A percentile compares a stretch with the other conserved stretches of the same genome.
These are phyloP conservation scores for Planoprotostelium fungivorum DNA, from an alignment of 78 protist species.

Conservation along the genomic window DNA sequence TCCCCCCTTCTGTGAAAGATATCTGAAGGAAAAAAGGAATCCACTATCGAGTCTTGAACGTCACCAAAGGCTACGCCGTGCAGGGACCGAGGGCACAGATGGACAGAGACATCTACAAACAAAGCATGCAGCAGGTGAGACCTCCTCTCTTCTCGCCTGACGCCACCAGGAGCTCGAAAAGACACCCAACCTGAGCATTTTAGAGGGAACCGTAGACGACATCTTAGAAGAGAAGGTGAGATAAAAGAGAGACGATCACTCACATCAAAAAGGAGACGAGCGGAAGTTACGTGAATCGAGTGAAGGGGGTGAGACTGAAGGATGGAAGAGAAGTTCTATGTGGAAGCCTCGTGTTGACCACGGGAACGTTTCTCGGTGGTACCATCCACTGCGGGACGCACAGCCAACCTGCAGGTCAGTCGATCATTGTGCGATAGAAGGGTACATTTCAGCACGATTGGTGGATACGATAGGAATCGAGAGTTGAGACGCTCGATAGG, in stretches of 20 bases:
- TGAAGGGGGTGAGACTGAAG: slow-evolving; percentile 30
- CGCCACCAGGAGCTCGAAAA: not conserved
- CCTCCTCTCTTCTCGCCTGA: not conserved
- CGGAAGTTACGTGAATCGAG: not conserved
- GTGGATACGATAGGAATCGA: too few relatives aligned
- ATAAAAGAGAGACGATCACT: too few relatives aligned
- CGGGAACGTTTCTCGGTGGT: slow-evolving; percentile 95
- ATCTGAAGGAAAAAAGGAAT: slow-evolving; percentile 12
- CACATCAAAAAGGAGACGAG: not conserved
- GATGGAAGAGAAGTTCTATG: slow-evolving; percentile 36
- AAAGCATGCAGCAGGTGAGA: slow-evolving; percentile 55
- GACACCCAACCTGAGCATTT: slow-evolving; percentile 32
- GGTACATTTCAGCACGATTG: not conserved
- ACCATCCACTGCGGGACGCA: slow-evolving; percentile 73
- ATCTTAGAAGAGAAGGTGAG: slow-evolving; percentile 20
- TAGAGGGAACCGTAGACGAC: slow-evolving; percentile 77
- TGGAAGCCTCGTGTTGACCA: slow-evolving; percentile 74
- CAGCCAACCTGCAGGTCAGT: slow-evolving; percentile 36
- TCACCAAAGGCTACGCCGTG: slow-evolving; percentile 89
- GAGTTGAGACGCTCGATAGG: not conserved
- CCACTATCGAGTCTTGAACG: slow-evolving; percentile 53
- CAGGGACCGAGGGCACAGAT: slow-evolving; percentile 93
- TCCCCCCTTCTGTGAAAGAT: slow-evolving; percentile 35
- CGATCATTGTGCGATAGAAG: not conserved
- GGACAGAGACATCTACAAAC: slow-evolving; percentile 82